A percentile compares a stretch with the other conserved stretches of the same genome.
These are phyloP conservation scores for Starmera caribaea DNA, from an alignment of 805 yeast genomes.

Conservation along the genomic window DNA sequence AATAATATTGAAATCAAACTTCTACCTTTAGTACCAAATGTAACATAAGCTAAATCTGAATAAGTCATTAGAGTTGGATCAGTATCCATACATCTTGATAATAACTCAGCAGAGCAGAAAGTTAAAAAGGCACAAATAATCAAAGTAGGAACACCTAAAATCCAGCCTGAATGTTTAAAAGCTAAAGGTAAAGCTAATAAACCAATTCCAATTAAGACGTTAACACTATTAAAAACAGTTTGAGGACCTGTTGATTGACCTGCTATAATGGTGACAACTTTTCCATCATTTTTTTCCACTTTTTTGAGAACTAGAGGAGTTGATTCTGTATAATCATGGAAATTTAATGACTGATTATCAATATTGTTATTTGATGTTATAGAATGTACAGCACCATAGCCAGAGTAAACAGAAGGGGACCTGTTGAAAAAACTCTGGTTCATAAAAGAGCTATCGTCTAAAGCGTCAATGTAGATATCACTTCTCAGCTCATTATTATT, in stretches of 20 bases:
- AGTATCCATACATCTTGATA: constrained; percentile 69
- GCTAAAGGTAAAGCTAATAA: constrained; percentile 67
- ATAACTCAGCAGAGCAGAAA: constrained; percentile 64
- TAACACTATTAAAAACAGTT: constrained; percentile 68
- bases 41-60: constrained; percentile 83
- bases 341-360: no score
- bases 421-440: constrained; percentile 14
- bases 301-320: constrained; percentile 47
- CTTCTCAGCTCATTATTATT: constrained; percentile 9
- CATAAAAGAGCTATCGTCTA: constrained; percentile 33
- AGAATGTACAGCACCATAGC: constrained; percentile 21
- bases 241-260: constrained; percentile 81
- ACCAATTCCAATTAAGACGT: constrained; percentile 70
- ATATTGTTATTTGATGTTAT: constrained; percentile 15
- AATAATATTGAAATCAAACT: constrained; percentile 64
- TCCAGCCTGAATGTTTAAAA: constrained; percentile 63
- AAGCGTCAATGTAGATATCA: constrained; percentile 21
- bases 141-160: constrained; percentile 52
- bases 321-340: constrained; percentile 27
- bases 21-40: constrained; percentile 72
- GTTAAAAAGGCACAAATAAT: constrained; percentile 56
- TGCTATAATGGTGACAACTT: constrained; percentile 57
- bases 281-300: constrained; percentile 62
- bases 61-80: constrained; percentile 77
- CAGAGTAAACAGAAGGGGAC: constrained; percentile 20